Evolutionary conservation across 805 yeast genomes (phyloP).

Genomic region (Phaffomyces opuntiae): DNA sequence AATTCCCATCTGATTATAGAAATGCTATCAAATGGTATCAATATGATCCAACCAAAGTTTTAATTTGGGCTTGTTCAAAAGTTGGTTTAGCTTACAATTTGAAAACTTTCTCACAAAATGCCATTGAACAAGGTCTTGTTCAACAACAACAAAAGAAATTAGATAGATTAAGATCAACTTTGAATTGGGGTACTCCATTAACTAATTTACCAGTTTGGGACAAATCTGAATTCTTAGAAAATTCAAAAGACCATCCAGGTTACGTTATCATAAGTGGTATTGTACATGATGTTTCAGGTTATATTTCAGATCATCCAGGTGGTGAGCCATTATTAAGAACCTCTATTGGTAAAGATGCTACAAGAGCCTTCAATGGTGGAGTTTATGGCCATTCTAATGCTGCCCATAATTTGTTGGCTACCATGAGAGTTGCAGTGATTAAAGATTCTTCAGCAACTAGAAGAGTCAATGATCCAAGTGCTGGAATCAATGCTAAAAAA

Average conservation of each 20-base stretch:
- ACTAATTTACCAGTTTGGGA: constrained; percentile 70
- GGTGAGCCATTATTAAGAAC: constrained; percentile 68
- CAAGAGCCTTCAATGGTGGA: constrained; percentile 80
- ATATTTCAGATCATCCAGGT: constrained; percentile 78
- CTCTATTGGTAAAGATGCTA: constrained; percentile 75
- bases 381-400: constrained; percentile 83
- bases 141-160: constrained; percentile 82
- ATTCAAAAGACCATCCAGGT: constrained; percentile 41
- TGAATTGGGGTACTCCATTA: constrained; percentile 73
- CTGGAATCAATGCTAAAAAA: constrained; percentile 10
- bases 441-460: constrained; percentile 49
- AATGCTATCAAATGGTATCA: constrained; percentile 84
- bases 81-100: constrained; percentile 63
- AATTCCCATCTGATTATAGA: constrained; percentile 85
- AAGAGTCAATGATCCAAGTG: constrained; percentile 15
- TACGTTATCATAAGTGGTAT: constrained; percentile 70
- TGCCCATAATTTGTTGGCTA: constrained; percentile 75
- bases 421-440: constrained; percentile 76
- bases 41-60: constrained; percentile 73
- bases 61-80: constrained; percentile 52
- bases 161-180: constrained; percentile 49
- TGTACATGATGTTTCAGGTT: constrained; percentile 66
- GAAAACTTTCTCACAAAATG: constrained; percentile 71
- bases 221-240: constrained; percentile 44
- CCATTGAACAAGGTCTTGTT: constrained; percentile 73